Evolutionary conservation across 2,329 filamentous ascomycete species (phyloP), one percentile per base, ranked within the genome.

Genomic region (Pyrenophora teres): DNA sequence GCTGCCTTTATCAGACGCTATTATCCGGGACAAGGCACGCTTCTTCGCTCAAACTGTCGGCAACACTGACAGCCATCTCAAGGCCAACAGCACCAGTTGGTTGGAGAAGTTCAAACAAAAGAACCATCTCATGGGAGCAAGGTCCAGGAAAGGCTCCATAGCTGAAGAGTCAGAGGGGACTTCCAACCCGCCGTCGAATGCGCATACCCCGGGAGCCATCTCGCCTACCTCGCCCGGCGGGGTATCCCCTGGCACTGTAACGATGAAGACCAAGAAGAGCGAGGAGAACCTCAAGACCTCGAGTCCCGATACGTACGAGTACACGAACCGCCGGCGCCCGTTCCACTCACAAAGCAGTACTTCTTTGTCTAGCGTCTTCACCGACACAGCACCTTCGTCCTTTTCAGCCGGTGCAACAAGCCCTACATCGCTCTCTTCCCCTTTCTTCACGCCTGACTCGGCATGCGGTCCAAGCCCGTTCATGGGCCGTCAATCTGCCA

Each of bases 71-170:
- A 85, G 82, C 57, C 84, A 90, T 42, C 74, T 88, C 49, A 89
- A 88, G 64, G 83, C 83, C 41, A 83, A 90, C 59, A 94, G 84
- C 61, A 79, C 84, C 25, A 86, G 81, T 61, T 97, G 93, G 92
- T 81, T 97, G 30, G 91, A 96, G 68, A 95, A 94, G 71, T 97
- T 97, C 80, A 96, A 97, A 78, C 85, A 91, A 70, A 96, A 93
- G 77, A 88, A 96, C 71, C 86, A 82, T 57, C 68, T 87, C 9
- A 73, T 79, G 60, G 79, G 81, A 32, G 76, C 80, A 9, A 81
- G 80, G 62, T 78, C 78, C 38, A 74, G 82, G 39, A 85, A 84
- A 68, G 74, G 76, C 25, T 84, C 82, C 6, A 70, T 80, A 44
- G 77, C 76, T 39, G 92, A 90, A 69, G 88, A 92, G 46, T 83